Evolutionary conservation across 2,329 filamentous ascomycete species (phyloP).

Genomic region (Leptographium procerum): DNA sequence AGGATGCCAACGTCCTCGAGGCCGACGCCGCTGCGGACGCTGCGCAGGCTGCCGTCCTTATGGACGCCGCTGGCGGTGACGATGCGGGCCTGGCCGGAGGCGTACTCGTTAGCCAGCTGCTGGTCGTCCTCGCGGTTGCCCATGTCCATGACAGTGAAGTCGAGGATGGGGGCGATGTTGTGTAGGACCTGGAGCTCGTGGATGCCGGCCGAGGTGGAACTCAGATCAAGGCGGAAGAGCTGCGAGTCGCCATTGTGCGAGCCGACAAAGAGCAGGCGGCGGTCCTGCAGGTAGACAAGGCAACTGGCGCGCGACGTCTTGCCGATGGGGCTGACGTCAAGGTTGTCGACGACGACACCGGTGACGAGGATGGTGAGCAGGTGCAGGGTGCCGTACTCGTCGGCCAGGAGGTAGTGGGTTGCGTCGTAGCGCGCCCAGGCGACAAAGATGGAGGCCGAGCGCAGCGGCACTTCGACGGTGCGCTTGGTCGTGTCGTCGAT

Average conservation of each 20-base stretch:
- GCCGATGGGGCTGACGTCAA: conserved; percentile 56
- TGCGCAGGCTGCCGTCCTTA: conserved; percentile 77
- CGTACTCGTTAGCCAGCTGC: conserved; percentile 73
- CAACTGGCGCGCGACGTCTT: conserved; percentile 63
- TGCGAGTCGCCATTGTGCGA: conserved; percentile 92
- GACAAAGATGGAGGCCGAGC: conserved; percentile 76
- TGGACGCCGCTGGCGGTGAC: conserved; percentile 88
- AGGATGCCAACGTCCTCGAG: conserved; percentile 78
- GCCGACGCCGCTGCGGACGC: conserved; percentile 86
- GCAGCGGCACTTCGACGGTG: conserved; percentile 51
- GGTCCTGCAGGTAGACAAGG: conserved; percentile 65
- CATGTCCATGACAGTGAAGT: conserved; percentile 95
- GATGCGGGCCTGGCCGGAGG: conserved; percentile 85
- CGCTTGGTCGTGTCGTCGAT: conserved; percentile 67
- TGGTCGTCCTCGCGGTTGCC: conserved; percentile 70
- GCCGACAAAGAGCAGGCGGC: conserved; percentile 69
- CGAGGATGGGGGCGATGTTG: conserved; percentile 82
- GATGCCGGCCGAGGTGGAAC: conserved; percentile 21
- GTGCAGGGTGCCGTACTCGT: conserved; percentile 80
- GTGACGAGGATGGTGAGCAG: conserved; percentile 67
- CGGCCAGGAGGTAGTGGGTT: conserved; percentile 74
- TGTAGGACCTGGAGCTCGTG: conserved; percentile 62
- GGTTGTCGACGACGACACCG: conserved; percentile 55
- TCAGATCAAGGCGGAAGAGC: conserved; percentile 55
- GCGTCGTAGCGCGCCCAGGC: conserved; percentile 80